Percentiles rank a stretch among this genome's conserved stretches.
Conservation (phyloP, 2,329 filamentous ascomycete genomes). For the Thelonectria discophora region DNA sequence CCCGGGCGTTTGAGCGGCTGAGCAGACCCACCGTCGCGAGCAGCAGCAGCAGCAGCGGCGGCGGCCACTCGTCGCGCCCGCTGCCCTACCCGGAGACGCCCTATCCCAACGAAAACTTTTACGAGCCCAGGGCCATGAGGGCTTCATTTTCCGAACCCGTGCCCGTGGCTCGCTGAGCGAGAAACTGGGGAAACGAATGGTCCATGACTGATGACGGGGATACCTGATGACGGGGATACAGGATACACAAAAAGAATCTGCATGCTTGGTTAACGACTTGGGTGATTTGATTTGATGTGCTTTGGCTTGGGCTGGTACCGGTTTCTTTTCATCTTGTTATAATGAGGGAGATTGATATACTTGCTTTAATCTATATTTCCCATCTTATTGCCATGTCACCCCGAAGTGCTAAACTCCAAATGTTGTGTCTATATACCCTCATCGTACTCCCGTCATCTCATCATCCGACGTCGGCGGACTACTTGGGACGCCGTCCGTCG, state of each 20-base stretch:
- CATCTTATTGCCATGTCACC: not conserved
- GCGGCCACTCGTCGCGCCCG: slow-evolving; percentile 5
- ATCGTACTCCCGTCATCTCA: slow-evolving; percentile 15
- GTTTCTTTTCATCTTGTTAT: slow-evolving; percentile 15
- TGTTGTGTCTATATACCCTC: not conserved
- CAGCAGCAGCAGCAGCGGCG: slow-evolving; percentile 4
- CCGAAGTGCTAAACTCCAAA: not conserved
- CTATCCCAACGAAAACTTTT: slow-evolving; percentile 34
- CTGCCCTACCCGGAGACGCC: slow-evolving; percentile 34
- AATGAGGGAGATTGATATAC: not conserved
- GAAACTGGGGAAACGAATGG: not conserved
- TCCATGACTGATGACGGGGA: not conserved
- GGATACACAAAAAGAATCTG: not conserved
- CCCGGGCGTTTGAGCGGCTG: slow-evolving; percentile 28
- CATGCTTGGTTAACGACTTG: not conserved
- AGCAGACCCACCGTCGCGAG: slow-evolving; percentile 27
- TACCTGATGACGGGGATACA: not conserved
- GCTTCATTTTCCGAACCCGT: slow-evolving; percentile 26
- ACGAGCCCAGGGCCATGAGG: slow-evolving; percentile 30
- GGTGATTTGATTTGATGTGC: not conserved
- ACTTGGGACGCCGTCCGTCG: slow-evolving; percentile 22
- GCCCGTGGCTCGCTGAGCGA: slow-evolving; percentile 26
- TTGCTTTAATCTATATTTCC: not conserved
- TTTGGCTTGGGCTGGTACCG: slow-evolving; percentile 15
- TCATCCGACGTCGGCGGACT: slow-evolving; percentile 32